Base-by-base conservation (phyloP, 495 filamentous ascomycete genomes). In the Clavariopsis aquatica region DNA sequence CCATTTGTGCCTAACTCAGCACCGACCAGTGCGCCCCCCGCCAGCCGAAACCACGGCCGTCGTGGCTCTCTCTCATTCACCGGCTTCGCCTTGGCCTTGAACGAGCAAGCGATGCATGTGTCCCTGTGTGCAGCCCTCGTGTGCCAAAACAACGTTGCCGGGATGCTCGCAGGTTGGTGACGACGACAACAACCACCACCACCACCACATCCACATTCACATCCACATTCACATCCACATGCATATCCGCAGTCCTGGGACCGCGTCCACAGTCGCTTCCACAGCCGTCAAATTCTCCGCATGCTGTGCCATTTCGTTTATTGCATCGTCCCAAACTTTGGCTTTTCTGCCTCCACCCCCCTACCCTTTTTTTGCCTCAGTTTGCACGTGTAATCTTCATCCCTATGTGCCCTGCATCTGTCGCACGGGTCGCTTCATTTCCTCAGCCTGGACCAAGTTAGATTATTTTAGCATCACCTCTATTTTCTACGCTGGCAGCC, bases 271-370 rank as follows among this genome's bases (percentile, higher is more conserved):
- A 46, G 52, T 60, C 57, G n/a, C 46, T 49, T 22, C 57, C 27
- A 29, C 8, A 51, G 15, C 23, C 45, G 57, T 60, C 57, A 34
- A 60, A 60, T 51, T 60, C 57, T 60, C 57, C 57, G 57, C 20
- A 22, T 45, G 34, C 28, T 60, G 36, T 15, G n/a, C n/a, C n/a
- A 28, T 13, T 36, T 43, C 38, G 38, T 43, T 43, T 43, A 17
- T 43, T 2, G 4, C 9, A 17, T 43, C 38, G 12, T 43, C 38
- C 38, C 38, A 6, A 6, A 43, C n/a, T 17, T 6, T 43, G 9
- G n/a, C 38, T 10, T 43, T 43, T 43, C n/a, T n/a, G n/a, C n/a
- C n/a, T n/a, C n/a, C 38, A n/a, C 2, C 38, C 38, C 3, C 8
- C 38, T 43, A 8, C 13, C 38, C 38, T n/a, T 43, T 34, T 43